phyloP scores from a whole-genome alignment of 345 rosid species.

The Melaleuca alternifolia region DNA sequence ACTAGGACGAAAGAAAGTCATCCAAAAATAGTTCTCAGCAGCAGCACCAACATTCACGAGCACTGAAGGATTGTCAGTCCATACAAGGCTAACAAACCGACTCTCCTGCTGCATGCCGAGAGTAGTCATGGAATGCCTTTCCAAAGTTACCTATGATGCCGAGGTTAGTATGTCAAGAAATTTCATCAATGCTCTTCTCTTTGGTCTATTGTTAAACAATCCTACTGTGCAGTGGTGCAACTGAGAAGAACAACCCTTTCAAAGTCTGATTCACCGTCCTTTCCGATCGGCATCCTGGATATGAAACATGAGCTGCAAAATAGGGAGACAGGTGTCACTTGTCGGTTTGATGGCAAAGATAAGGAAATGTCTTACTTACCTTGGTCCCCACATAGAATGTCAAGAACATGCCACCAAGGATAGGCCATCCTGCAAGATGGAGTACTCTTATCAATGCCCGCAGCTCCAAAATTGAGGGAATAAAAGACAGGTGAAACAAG shows the following conservation, averaged over 20 bases:
- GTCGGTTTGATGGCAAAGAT: background rate
- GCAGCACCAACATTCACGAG: background rate
- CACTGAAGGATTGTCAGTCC: background rate
- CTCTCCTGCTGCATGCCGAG: background rate
- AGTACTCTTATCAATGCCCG: background rate
- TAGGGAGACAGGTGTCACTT: background rate
- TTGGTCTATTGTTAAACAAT: background rate
- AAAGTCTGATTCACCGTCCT: constrained; percentile 3
- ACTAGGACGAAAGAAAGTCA: background rate
- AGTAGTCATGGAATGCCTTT: background rate
- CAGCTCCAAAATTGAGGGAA: background rate
- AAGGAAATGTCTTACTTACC: constrained; percentile 22
- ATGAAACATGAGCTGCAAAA: constrained; percentile 68
- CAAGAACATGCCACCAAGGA: constrained; percentile 47
- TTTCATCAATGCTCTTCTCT: background rate
- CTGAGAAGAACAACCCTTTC: background rate
- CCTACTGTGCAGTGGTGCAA: background rate
- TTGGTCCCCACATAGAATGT: constrained; percentile 75
- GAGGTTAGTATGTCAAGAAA: background rate
- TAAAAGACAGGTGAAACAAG: background rate
- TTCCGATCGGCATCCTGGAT: constrained; percentile 35
- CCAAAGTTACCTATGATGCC: background rate
- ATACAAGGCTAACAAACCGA: background rate
- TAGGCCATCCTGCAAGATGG: constrained; percentile 45
- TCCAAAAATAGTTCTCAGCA: background rate